Conservation (phyloP, 495 filamentous ascomycete species). For the Hyaloscypha variabilis region DNA sequence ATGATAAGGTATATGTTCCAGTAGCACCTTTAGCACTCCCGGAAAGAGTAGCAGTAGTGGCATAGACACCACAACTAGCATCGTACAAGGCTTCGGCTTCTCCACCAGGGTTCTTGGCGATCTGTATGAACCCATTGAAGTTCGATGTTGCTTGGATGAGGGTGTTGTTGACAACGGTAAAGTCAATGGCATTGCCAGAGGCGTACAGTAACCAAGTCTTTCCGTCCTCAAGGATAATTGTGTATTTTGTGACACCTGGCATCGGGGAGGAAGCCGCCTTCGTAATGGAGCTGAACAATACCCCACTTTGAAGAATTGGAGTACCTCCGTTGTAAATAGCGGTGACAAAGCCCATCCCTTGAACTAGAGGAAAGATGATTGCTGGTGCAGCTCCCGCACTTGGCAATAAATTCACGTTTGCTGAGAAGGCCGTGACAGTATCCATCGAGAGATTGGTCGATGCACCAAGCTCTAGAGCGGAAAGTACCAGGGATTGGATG, state of each 20-base stretch:
- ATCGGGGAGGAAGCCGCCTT: slow-evolving; percentile 58
- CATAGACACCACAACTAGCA: slow-evolving; percentile 72
- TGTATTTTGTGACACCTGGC: slow-evolving; percentile 76
- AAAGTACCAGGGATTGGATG: slow-evolving; percentile 77
- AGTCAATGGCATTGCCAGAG: slow-evolving; percentile 46
- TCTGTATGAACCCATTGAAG: slow-evolving; percentile 74
- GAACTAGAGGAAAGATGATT: slow-evolving; percentile 81
- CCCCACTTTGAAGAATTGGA: slow-evolving; percentile 72
- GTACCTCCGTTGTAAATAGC: slow-evolving; percentile 71
- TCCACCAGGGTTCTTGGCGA: slow-evolving; percentile 72
- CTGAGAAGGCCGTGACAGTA: slow-evolving; percentile 68
- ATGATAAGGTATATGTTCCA: slow-evolving; percentile 75
- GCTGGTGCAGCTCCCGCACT: slow-evolving; percentile 50
- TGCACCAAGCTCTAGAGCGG: slow-evolving; percentile 69
- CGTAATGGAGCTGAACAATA: slow-evolving; percentile 71
- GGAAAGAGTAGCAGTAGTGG: slow-evolving; percentile 60
- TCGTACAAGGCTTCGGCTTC: slow-evolving; percentile 73
- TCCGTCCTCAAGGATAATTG: slow-evolving; percentile 68
- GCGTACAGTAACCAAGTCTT: slow-evolving; percentile 82
- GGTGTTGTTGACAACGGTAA: slow-evolving; percentile 49
- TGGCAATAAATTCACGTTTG: slow-evolving; percentile 66
- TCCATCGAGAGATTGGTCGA: slow-evolving; percentile 65
- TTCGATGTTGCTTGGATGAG: slow-evolving; percentile 42
- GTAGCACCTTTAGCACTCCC: slow-evolving; percentile 59
- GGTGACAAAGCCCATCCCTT: slow-evolving; percentile 89